Base-by-base conservation (phyloP, 176 grass and related monocot genomes). In the Zoysia japonica region DNA sequence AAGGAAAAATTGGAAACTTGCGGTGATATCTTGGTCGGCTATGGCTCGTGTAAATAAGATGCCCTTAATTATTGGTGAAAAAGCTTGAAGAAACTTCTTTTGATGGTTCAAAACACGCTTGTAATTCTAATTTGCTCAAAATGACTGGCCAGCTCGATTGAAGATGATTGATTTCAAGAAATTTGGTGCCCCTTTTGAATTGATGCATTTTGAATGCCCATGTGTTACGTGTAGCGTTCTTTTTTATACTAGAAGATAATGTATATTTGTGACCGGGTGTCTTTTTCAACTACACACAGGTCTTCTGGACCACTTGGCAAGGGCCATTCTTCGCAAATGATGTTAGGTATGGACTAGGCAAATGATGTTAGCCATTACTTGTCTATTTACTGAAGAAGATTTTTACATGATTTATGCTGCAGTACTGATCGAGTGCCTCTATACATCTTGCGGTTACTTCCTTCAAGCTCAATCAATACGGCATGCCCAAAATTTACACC, bases 211-310 rank as follows among this genome's bases (percentile, higher is more conserved):
- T 70, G 53, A 78, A 71, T 84, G 66, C 63, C 17, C 66, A 44
- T 71, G 13, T 35, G 54, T n/a, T 6, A 38, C 38, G 70, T 53
- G 54, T n/a, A 10, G 46, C 38, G 70, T 53, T n/a, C 82, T 78
- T 84, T 77, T 50, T 28, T 28, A 28, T 28, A 28, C 5, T 13
- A 64, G 46, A 71, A 6, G 74, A 78, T 78, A 82, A 47, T 53
- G 47, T 78, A 78, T 78, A 11, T 62, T 44, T 83, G 15, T 0
- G n/a, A 13, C 28, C 16, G 17, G 3, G 7, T 15, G 4, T 38
- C 36, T 43, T 64, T 7, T 52, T 44, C 5, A 70, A 14, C 42
- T 45, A 3, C 55, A 42, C 36, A 37, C n/a, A 17, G 61, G 37
- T n/a, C 1, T 45, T 50, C 36, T 71, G 82, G 82, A 78, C 82